A percentile compares a stretch with the other conserved stretches of the same genome.
Evolutionary conservation across 139 green algal genomes (phyloP).

Genomic region (Limnomonas spitsbergensis): DNA sequence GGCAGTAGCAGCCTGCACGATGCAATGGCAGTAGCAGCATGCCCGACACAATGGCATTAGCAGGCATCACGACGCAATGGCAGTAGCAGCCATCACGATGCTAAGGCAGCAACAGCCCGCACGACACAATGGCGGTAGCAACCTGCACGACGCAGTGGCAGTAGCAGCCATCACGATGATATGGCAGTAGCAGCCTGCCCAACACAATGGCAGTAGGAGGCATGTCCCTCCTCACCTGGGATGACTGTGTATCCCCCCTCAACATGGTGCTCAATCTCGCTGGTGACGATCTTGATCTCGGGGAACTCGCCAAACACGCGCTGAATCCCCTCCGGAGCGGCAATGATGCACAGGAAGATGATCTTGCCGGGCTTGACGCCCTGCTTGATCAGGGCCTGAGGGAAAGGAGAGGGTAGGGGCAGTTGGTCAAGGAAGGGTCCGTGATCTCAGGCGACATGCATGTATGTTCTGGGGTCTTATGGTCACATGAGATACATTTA

Average conservation of each 20-base stretch:
- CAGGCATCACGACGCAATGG: too few species aligned
- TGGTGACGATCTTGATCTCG: constrained; percentile 5
- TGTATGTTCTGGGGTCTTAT: not conserved
- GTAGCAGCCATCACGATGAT: too few species aligned
- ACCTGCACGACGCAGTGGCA: too few species aligned
- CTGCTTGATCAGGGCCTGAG: constrained; percentile 73
- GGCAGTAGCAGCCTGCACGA: too few species aligned
- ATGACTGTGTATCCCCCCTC: constrained; percentile 15
- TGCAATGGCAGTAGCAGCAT: too few species aligned
- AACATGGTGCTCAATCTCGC: constrained; percentile 12
- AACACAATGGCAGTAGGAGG: not conserved
- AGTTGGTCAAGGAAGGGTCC: too few species aligned
- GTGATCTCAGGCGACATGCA: too few species aligned
- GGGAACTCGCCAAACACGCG: constrained; percentile 62
- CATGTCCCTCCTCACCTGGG: constrained; percentile 1
- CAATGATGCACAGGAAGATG: constrained; percentile 91
- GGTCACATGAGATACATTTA: not conserved
- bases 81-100: not conserved
- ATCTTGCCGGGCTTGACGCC: constrained; percentile 86
- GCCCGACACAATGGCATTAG: too few species aligned
- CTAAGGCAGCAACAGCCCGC: not conserved
- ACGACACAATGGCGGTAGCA: too few species aligned
- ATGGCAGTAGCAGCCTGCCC: not conserved
- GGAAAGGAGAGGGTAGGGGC: too few species aligned
- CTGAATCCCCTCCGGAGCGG: constrained; percentile 86